Evolutionary conservation across 257 asterid genomes (phyloP).

Genomic region (Nicotiana knightiana): DNA sequence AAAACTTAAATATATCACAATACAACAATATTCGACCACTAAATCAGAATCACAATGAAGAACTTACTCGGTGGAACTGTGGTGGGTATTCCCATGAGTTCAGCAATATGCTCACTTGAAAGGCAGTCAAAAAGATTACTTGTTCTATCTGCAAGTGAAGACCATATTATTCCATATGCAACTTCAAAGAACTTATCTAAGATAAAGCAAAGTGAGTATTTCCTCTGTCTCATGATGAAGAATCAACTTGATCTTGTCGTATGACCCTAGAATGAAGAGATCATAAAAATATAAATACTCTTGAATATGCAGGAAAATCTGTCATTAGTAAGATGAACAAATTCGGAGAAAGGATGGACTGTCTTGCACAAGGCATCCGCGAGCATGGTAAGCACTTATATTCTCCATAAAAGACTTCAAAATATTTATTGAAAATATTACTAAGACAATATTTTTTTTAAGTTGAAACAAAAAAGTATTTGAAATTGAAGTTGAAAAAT

Average conservation of each 20-base stretch:
- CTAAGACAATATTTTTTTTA: neutral
- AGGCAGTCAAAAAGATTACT: neutral
- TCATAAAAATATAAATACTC: neutral
- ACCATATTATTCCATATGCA: neutral
- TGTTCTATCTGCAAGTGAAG: neutral
- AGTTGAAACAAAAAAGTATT: neutral
- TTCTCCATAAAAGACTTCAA: neutral
- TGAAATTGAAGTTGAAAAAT: neutral
- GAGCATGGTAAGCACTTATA: constrained; percentile 28
- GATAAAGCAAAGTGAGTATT: neutral
- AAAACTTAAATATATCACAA: neutral
- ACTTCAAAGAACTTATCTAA: neutral
- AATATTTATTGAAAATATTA: neutral
- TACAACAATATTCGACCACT: neutral
- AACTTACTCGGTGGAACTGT: neutral
- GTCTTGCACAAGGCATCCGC: constrained; percentile 37
- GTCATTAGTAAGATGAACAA: constrained; percentile 30
- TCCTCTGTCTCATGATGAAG: neutral
- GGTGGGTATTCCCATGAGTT: neutral
- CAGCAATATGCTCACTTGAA: neutral
- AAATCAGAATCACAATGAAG: constrained; percentile 3
- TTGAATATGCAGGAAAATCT: constrained; percentile 8
- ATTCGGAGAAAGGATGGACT: constrained; percentile 30
- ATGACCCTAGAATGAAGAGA: constrained; percentile 16
- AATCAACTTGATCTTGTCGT: neutral